phyloP scores from a whole-genome alignment of 768 basidiomycete genomes.

The Mycena crocata region DNA sequence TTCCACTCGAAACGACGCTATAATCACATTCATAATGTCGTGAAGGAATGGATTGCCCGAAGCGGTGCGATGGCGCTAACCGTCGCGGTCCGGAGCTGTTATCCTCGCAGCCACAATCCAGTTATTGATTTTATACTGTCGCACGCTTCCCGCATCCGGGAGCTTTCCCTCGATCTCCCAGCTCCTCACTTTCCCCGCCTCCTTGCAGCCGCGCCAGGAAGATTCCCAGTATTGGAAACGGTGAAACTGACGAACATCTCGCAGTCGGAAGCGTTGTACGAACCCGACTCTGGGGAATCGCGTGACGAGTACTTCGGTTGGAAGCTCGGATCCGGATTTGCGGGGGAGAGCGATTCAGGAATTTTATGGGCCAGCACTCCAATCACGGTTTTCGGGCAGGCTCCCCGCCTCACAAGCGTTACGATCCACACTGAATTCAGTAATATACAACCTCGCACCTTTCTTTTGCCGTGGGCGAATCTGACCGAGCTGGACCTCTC shows the following conservation, averaged over 20 bases:
- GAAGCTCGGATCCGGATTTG: rapidly evolving
- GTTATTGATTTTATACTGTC: background rate
- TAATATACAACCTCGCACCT: background rate
- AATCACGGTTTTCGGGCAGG: background rate
- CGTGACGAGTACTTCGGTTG: slow-evolving; percentile 4
- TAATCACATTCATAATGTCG: background rate
- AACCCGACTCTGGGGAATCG: background rate
- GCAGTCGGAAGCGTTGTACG: background rate
- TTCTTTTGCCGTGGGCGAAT: background rate
- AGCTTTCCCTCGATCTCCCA: slow-evolving; percentile 1
- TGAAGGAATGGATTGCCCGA: background rate
- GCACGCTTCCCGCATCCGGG: slow-evolving; percentile 1
- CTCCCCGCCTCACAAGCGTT: background rate
- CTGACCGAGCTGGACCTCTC: background rate
- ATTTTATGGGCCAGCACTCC: background rate
- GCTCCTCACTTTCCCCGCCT: background rate
- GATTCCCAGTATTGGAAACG: background rate
- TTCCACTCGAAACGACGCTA: slow-evolving; percentile 4
- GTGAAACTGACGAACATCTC: background rate
- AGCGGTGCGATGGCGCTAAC: background rate
- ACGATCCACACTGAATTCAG: background rate
- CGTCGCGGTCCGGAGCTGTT: background rate
- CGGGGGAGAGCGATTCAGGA: background rate
- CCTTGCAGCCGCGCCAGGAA: background rate
- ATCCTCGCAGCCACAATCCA: background rate